Evolutionary conservation across 257 asterid genomes (phyloP).

Genomic region (Lycium ferocissimum): DNA sequence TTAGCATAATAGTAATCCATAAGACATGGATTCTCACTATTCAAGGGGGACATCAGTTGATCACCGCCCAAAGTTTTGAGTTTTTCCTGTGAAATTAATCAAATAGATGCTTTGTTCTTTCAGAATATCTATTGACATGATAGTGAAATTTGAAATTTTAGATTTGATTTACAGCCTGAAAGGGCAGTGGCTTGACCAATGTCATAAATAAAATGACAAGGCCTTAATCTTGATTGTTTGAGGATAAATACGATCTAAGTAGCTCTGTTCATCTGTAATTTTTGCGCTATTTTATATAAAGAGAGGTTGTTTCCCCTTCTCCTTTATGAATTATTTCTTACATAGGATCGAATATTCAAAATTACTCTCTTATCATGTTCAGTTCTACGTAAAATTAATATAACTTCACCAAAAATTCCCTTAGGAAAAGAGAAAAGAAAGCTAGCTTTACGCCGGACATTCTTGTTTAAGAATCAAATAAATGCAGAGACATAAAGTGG

Average conservation of each 20-base stretch:
- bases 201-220: no score
- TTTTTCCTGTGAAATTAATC: not conserved
- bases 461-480: not conserved
- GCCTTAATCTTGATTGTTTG: no score
- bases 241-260: no score
- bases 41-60: not conserved
- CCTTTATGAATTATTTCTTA: not conserved
- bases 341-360: not conserved
- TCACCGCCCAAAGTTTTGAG: not conserved
- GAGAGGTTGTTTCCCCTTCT: no score
- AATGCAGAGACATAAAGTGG: not conserved
- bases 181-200: no score
- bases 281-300: no score
- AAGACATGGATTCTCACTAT: not conserved
- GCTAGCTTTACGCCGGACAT: not conserved
- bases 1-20: conserved; percentile 9
- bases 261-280: no score
- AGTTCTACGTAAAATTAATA: conserved; percentile 1
- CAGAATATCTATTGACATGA: no score
- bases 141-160: no score
- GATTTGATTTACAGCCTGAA: no score
- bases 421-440: not conserved
- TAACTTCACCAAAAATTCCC: not conserved
- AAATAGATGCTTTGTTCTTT: no score
- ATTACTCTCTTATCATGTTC: not conserved